A percentile compares a stretch with the other conserved stretches of the same genome.
phyloP scores from a whole-genome alignment of 129 eudicot genomes.

The Arctium minus region DNA sequence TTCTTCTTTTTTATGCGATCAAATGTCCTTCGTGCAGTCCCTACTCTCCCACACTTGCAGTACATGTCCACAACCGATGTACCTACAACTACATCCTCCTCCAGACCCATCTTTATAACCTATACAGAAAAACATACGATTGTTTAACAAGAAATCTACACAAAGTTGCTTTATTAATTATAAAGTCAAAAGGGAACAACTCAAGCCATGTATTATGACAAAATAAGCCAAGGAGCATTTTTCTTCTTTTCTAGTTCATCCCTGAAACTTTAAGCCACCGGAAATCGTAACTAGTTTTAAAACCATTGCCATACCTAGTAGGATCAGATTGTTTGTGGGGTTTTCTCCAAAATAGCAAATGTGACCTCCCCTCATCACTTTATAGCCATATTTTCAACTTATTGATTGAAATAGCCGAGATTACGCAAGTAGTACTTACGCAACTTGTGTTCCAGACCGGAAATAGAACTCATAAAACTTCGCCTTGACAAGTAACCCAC shows the following conservation, averaged over 20 bases:
- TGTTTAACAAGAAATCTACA: neutral
- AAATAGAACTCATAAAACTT: too few species aligned
- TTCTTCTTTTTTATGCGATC: conserved; percentile 37
- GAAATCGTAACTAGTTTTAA: too few species aligned
- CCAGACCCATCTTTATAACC: conserved; percentile 50
- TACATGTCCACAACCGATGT: conserved; percentile 57
- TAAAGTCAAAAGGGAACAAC: conserved; percentile 4
- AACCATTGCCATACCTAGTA: too few species aligned
- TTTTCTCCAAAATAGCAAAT: too few species aligned
- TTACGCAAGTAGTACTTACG: too few species aligned
- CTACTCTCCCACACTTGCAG: conserved; percentile 54
- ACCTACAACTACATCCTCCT: conserved; percentile 43
- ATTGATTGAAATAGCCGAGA: too few species aligned
- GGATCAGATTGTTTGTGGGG: too few species aligned
- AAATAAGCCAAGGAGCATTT: neutral
- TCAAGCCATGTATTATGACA: neutral
- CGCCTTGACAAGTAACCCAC: too few species aligned
- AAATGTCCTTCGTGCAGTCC: conserved; percentile 41
- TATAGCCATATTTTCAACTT: too few species aligned
- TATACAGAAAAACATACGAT: neutral
- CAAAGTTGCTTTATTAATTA: neutral
- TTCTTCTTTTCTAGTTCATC: neutral
- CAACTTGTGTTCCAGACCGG: too few species aligned
- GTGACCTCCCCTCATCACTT: too few species aligned
- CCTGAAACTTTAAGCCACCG: too few species aligned